Conservation (phyloP, 805 yeast genomes). For the Yamadazyma laniorum region DNA sequence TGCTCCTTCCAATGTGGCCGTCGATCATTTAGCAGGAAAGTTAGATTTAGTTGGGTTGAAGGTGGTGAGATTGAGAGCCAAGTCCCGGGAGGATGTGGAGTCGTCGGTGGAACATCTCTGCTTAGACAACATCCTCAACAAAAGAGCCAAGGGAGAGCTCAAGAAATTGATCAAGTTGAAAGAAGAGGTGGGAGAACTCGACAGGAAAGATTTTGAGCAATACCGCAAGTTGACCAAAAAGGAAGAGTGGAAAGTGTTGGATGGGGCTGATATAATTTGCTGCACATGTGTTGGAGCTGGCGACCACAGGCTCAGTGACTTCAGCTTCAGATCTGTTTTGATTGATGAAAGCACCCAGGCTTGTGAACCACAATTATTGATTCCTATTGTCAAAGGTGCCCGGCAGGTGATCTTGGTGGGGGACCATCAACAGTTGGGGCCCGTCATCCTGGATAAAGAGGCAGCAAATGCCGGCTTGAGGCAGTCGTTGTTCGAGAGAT, state of each 20-base stretch:
- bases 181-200: slow-evolving; percentile 68
- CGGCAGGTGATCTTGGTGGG: slow-evolving; percentile 89
- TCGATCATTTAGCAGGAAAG: slow-evolving; percentile 81
- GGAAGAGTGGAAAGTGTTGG: slow-evolving; percentile 50
- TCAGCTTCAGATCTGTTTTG: slow-evolving; percentile 71
- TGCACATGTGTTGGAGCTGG: slow-evolving; percentile 94
- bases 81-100: slow-evolving; percentile 77
- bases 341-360: slow-evolving; percentile 96
- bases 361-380: slow-evolving; percentile 85
- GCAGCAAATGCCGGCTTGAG: slow-evolving; percentile 86
- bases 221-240: slow-evolving; percentile 14
- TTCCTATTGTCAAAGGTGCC: slow-evolving; percentile 87
- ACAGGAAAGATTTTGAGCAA: slow-evolving; percentile 47
- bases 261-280: slow-evolving; percentile 74
- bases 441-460: slow-evolving; percentile 74
- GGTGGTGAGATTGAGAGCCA: slow-evolving; percentile 77
- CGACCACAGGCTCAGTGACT: slow-evolving; percentile 55
- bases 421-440: slow-evolving; percentile 95
- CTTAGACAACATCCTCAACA: slow-evolving; percentile 51
- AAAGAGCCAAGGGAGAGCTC: slow-evolving; percentile 52
- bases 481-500: slow-evolving; percentile 85
- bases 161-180: slow-evolving; percentile 57
- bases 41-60: slow-evolving; percentile 67
- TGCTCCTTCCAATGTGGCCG: slow-evolving; percentile 96
- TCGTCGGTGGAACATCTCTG: slow-evolving; percentile 57